These are phyloP conservation scores for Phaeotremella skinneri DNA, from an alignment of 768 basidiomycete genomes.

Conservation along the genomic window DNA sequence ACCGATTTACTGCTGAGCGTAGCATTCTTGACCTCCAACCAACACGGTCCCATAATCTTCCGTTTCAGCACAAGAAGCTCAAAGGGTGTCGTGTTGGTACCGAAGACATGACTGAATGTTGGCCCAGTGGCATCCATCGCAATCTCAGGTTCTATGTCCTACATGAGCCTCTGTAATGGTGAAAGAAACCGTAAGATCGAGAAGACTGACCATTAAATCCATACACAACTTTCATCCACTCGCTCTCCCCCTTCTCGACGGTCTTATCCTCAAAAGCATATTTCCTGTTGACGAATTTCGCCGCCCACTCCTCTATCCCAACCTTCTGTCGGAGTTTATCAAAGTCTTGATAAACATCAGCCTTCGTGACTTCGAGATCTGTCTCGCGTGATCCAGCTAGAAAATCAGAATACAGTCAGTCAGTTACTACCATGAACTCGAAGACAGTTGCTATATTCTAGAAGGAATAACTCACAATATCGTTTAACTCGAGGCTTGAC, in stretches of 20 bases:
- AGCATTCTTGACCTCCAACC: slow-evolving; percentile 80
- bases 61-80: slow-evolving; percentile 90
- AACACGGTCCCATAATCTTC: slow-evolving; percentile 99
- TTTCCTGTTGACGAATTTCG: slow-evolving; percentile 79
- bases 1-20: slow-evolving; percentile 76
- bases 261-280: slow-evolving; percentile 88
- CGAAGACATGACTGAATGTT: slow-evolving; percentile 83
- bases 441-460: not conserved
- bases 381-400: slow-evolving; percentile 65
- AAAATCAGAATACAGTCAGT: slow-evolving; percentile 2
- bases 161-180: slow-evolving; percentile 1
- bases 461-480: slow-evolving; percentile 53
- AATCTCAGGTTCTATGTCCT: slow-evolving; percentile 64
- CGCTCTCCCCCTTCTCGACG: slow-evolving; percentile 69
- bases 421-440: not conserved
- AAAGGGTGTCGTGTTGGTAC: slow-evolving; percentile 87
- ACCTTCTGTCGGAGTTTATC: slow-evolving; percentile 70
- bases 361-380: slow-evolving; percentile 66
- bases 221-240: slow-evolving; percentile 94
- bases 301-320: slow-evolving; percentile 72
- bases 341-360: slow-evolving; percentile 79
- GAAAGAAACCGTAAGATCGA: not conserved
- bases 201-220: slow-evolving; percentile 69
- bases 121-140: slow-evolving; percentile 71
- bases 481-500: slow-evolving; percentile 73